Evolutionary conservation across 192 early-diverging fungal genomes (phyloP), one percentile per base, ranked within the genome.

Genomic region (Linnemannia hyalina): DNA sequence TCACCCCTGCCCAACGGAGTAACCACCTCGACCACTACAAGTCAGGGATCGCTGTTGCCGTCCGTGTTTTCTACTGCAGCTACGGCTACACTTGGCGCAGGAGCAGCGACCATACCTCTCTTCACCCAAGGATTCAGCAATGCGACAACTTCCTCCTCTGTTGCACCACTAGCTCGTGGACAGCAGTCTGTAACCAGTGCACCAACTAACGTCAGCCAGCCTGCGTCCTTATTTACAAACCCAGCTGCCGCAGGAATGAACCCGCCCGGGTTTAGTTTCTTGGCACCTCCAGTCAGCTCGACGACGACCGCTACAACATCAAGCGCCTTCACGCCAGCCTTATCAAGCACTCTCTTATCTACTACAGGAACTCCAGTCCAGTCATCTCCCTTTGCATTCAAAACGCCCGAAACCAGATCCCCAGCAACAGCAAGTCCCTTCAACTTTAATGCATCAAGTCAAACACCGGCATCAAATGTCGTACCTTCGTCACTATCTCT

Each of bases 371-470:
- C 38, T 26, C 74, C 18, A n/a, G 10, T 4, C 38, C 74, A 36
- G 10, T 26, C 68, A n/a, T 13, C 76, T 5, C 22, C n/a, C 26
- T 46, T 79, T 44, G 5, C 26, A 6, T 73, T 73, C 57, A 71
- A 69, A 23, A 68, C 38, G 10, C 70, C 52, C 15, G 70, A 26
- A 40, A 47, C 23, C 2, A 26, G 18, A 6, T 7, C 40, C 11
- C 8, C 74, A 57, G 76, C 68, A 46, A 4, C 76, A n/a, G 47
- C n/a, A 3, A 69, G 4, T 22, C 76, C 76, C 42, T 70, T 70
- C 47, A 42, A 44, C 26, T 78, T 70, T 52, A 52, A 7, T n/a
- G 76, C 63, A 44, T 2, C 29, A n/a, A 70, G 6, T 4, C 60
- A 63, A 60, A 23, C 46, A 44, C 75, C 75, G 1, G 23, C 18